Evolutionary conservation across 2,329 filamentous ascomycete genomes (phyloP).

Genomic region (Nemania sp.): DNA sequence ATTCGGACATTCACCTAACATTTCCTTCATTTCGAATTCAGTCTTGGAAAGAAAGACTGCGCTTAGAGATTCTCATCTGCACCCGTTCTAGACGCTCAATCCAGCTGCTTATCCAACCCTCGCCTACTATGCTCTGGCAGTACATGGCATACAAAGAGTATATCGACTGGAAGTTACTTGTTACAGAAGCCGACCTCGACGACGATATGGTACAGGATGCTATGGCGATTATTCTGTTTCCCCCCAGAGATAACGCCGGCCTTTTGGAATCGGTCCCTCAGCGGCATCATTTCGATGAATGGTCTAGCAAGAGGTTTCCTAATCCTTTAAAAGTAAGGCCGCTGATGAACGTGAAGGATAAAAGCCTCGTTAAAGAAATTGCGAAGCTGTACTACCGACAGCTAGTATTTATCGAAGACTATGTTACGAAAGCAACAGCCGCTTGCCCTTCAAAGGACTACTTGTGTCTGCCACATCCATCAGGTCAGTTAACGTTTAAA

Average conservation of each 20-base stretch:
- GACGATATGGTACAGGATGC: constrained; percentile 23
- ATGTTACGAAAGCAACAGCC: constrained; percentile 22
- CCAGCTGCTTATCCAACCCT: constrained; percentile 6
- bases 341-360: background rate
- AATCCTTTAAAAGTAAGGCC: background rate
- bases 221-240: constrained; percentile 19
- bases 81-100: constrained; percentile 6
- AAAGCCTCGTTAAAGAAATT: background rate
- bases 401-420: constrained; percentile 20
- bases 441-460: constrained; percentile 14
- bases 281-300: background rate
- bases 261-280: background rate
- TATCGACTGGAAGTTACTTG: constrained; percentile 7
- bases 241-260: background rate
- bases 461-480: constrained; percentile 11
- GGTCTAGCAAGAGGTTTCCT: background rate
- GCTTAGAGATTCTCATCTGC: constrained; percentile 1
- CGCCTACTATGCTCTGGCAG: constrained; percentile 6
- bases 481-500: constrained; percentile 6
- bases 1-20: constrained; percentile 9
- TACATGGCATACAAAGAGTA: constrained; percentile 2
- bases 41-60: background rate
- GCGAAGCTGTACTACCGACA: constrained; percentile 6
- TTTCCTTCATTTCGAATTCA: background rate
- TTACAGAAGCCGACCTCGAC: constrained; percentile 12